Conservation (phyloP, 345 rosid species). For the Kandelia obovata region DNA sequence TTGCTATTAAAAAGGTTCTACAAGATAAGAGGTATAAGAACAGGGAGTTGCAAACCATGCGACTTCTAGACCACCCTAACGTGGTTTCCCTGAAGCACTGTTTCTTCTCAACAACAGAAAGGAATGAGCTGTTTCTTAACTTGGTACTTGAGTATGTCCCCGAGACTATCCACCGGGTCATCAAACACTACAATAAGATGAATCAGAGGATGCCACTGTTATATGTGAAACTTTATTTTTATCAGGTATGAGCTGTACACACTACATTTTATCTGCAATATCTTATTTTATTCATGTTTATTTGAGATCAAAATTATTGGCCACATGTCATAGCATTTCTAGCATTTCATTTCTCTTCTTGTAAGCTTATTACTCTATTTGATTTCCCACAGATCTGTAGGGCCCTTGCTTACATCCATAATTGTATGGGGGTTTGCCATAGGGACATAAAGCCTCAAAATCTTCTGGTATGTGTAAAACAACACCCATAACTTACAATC, state of each 20-base stretch:
- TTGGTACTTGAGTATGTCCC: slow-evolving; percentile 93
- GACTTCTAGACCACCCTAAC: slow-evolving; percentile 93
- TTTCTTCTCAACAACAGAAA: slow-evolving; percentile 92
- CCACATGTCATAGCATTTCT: neutral
- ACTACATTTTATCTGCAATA: neutral
- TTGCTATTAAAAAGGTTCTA: slow-evolving; percentile 83
- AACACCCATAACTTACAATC: no score
- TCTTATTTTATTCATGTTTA: neutral
- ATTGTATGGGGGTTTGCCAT: slow-evolving; percentile 84
- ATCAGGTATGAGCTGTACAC: slow-evolving; percentile 50
- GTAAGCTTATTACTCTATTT: slow-evolving; percentile 12
- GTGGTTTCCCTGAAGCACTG: slow-evolving; percentile 88
- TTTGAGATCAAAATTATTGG: neutral
- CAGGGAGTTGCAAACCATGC: slow-evolving; percentile 95
- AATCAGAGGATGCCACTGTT: slow-evolving; percentile 85
- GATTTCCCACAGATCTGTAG: slow-evolving; percentile 63
- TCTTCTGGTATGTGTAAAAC: slow-evolving; percentile 58
- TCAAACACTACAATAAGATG: slow-evolving; percentile 79
- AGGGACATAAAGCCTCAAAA: slow-evolving; percentile 99
- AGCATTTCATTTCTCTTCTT: neutral
- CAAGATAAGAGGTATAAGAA: slow-evolving; percentile 98
- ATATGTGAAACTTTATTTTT: slow-evolving; percentile 82
- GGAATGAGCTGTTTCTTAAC: slow-evolving; percentile 85
- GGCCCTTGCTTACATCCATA: slow-evolving; percentile 87
- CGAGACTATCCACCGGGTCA: slow-evolving; percentile 85